These are phyloP conservation scores for Nicotiana tomentosiformis DNA, from an alignment of 257 asterid genomes.

Conservation along the genomic window DNA sequence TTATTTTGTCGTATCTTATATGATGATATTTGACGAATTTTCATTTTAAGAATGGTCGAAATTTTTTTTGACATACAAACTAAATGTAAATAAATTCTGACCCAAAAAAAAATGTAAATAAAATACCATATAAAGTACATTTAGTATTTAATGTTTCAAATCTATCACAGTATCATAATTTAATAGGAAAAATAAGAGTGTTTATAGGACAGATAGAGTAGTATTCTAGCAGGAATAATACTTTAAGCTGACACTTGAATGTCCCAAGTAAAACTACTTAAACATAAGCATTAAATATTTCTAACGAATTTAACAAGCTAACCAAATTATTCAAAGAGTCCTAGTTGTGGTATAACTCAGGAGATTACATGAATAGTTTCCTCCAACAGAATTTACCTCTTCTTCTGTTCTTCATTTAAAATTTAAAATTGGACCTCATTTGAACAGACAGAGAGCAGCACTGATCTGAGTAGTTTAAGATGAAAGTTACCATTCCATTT, in stretches of 20 bases:
- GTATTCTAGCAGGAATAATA: not conserved
- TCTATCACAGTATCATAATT: not conserved
- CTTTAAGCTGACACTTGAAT: no score
- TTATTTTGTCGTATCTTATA: not conserved
- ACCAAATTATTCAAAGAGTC: not conserved
- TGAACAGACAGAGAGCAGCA: not conserved
- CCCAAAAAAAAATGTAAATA: no score
- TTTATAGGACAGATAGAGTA: not conserved
- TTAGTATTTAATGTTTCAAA: not conserved
- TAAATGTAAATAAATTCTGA: not conserved
- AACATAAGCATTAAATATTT: not conserved
- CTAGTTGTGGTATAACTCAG: not conserved
- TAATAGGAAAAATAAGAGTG: no score
- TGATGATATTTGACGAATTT: not conserved
- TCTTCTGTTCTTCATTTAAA: not conserved
- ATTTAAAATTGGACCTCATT: not conserved
- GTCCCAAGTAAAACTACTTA: not conserved
- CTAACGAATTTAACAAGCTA: not conserved
- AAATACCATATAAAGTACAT: not conserved
- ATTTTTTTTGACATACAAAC: not conserved
- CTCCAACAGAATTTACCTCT: not conserved
- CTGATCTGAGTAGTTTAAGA: not conserved
- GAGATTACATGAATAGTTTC: not conserved
- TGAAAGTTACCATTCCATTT: not conserved
- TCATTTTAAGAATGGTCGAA: no score